Percentiles rank a stretch among this genome's conserved stretches.
Conservation (phyloP, 768 basidiomycete genomes). For the Boletellus sp. region DNA sequence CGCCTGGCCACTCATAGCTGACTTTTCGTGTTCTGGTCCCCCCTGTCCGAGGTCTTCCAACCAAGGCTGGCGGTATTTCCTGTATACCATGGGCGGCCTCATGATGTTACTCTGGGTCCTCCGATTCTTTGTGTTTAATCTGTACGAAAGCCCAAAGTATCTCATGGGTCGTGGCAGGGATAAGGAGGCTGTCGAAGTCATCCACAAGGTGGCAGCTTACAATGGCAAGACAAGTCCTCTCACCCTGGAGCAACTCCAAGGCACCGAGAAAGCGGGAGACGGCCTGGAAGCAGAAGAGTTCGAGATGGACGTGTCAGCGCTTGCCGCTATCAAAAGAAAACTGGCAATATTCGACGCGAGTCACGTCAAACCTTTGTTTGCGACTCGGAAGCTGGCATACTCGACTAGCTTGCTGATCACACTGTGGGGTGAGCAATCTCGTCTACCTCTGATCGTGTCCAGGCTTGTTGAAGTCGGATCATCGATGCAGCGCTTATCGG, state of each 20-base stretch:
- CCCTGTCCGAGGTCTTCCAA: constrained; percentile 54
- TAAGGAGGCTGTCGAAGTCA: constrained; percentile 54
- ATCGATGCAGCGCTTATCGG: constrained; percentile 60
- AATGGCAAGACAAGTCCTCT: constrained; percentile 52
- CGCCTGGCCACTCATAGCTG: constrained; percentile 71
- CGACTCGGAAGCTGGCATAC: constrained; percentile 45
- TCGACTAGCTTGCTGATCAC: constrained; percentile 49
- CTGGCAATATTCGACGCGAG: constrained; percentile 36
- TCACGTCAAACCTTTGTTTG: constrained; percentile 49
- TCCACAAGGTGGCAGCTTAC: constrained; percentile 58
- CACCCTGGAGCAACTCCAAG: constrained; percentile 47
- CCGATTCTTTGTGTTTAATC: constrained; percentile 63
- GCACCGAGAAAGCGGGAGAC: constrained; percentile 11
- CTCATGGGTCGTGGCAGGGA: constrained; percentile 67
- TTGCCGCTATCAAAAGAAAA: constrained; percentile 38
- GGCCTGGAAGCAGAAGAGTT: constrained; percentile 8
- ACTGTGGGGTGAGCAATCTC: constrained; percentile 43
- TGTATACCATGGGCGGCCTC: constrained; percentile 69
- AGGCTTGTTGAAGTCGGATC: neutral
- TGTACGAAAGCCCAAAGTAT: constrained; percentile 70
- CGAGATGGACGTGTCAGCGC: constrained; percentile 34
- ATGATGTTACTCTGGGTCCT: constrained; percentile 60
- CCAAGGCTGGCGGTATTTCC: constrained; percentile 72
- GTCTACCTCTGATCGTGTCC: neutral
- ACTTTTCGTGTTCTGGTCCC: constrained; percentile 54